These are phyloP conservation scores for Penicillium decumbens DNA, from an alignment of 2,329 filamentous ascomycete genomes.

Conservation along the genomic window DNA sequence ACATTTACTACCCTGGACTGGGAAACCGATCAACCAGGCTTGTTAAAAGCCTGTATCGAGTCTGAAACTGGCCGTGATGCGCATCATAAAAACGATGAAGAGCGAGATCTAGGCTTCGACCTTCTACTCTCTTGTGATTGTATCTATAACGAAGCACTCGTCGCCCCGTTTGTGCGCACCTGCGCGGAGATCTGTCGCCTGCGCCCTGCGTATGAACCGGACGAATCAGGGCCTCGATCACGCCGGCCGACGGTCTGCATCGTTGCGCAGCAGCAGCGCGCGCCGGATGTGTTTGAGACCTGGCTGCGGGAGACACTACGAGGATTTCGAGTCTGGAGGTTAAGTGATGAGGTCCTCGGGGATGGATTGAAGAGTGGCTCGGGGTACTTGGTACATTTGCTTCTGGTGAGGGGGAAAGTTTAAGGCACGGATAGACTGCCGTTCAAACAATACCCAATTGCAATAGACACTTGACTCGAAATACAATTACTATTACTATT, in stretches of 20 bases:
- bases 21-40: slow-evolving; percentile 56
- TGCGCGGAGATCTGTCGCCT: slow-evolving; percentile 70
- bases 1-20: slow-evolving; percentile 69
- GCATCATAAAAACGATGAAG: slow-evolving; percentile 13
- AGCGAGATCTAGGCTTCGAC: slow-evolving; percentile 55
- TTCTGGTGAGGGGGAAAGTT: slow-evolving; percentile 51
- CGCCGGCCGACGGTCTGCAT: slow-evolving; percentile 62
- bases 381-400: slow-evolving; percentile 80
- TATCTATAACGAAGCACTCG: slow-evolving; percentile 86
- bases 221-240: slow-evolving; percentile 12
- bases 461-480: background rate
- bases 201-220: slow-evolving; percentile 34
- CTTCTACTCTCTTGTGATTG: slow-evolving; percentile 83
- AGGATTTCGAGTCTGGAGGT: slow-evolving; percentile 69
- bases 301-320: slow-evolving; percentile 68
- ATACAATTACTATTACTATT: background rate
- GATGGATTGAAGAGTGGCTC: slow-evolving; percentile 57
- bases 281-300: slow-evolving; percentile 74
- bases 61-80: background rate
- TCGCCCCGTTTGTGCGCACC: slow-evolving; percentile 75
- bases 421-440: background rate
- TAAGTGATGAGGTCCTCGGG: slow-evolving; percentile 61
- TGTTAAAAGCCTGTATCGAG: slow-evolving; percentile 35
- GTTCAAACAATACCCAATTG: background rate
- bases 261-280: slow-evolving; percentile 82